Evolutionary conservation across 1,284 basidiomycete species (phyloP).

Genomic region (Cryptococcus jaspeensis): DNA sequence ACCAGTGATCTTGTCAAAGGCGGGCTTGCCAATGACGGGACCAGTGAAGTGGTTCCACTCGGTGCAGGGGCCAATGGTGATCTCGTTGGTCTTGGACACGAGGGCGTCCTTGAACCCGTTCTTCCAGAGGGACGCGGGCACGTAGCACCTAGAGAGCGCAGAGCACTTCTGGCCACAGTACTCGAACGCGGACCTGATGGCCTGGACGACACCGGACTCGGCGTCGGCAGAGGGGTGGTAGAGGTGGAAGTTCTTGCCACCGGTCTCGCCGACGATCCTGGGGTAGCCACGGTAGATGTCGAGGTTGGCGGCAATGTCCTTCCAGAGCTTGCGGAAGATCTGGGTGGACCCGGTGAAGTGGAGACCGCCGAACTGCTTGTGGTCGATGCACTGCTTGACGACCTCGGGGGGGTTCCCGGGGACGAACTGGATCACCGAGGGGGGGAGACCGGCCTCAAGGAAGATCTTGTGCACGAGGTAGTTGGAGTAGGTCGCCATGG

Average conservation of each 20-base stretch:
- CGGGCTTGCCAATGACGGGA: conserved; percentile 82
- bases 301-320: conserved; percentile 85
- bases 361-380: conserved; percentile 79
- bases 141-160: conserved; percentile 87
- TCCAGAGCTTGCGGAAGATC: conserved; percentile 95
- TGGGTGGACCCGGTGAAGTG: conserved; percentile 97
- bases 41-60: conserved; percentile 90
- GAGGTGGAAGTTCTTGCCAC: conserved; percentile 98
- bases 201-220: conserved; percentile 83
- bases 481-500: conserved; percentile 91
- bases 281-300: conserved; percentile 86
- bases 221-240: conserved; percentile 86
- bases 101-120: conserved; percentile 82
- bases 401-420: conserved; percentile 81
- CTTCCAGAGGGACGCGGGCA: conserved; percentile 82
- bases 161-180: conserved; percentile 99
- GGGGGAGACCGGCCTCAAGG: conserved; percentile 88
- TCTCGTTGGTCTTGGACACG: conserved; percentile 71
- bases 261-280: conserved; percentile 90
- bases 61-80: conserved; percentile 76
- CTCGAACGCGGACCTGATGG: conserved; percentile 87
- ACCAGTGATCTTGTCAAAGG: conserved; percentile 83
- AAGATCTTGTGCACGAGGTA: conserved; percentile 91
- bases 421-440: conserved; percentile 95
- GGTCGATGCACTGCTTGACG: conserved; percentile 74